phyloP scores from a whole-genome alignment of 805 yeast species.

The Saccharomycopsis amapae region DNA sequence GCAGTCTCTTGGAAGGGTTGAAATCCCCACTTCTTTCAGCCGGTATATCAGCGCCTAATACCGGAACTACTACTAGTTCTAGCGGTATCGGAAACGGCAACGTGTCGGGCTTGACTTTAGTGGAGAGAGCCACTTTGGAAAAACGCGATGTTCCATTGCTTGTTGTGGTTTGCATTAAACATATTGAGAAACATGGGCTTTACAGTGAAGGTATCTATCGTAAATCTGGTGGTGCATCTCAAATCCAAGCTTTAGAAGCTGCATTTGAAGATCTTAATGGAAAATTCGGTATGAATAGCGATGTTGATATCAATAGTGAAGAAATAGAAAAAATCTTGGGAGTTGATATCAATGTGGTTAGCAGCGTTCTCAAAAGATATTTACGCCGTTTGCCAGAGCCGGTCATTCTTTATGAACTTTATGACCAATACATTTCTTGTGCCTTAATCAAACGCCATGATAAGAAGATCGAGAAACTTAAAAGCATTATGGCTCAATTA shows the following conservation, averaged over 20 bases:
- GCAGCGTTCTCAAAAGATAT: conserved; percentile 82
- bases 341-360: conserved; percentile 73
- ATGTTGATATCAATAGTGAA: conserved; percentile 31
- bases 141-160: conserved; percentile 59
- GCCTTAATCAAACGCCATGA: conserved; percentile 29
- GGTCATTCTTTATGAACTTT: conserved; percentile 61
- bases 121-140: conserved; percentile 57
- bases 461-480: conserved; percentile 38
- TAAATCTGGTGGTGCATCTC: conserved; percentile 75
- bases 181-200: conserved; percentile 72
- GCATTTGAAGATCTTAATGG: conserved; percentile 28
- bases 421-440: conserved; percentile 58
- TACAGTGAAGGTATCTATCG: conserved; percentile 84
- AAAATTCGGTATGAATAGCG: too few relatives aligned
- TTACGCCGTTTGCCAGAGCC: conserved; percentile 81
- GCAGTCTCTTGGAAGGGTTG: too few relatives aligned
- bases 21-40: not conserved
- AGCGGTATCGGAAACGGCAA: conserved; percentile 22
- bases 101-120: conserved; percentile 36
- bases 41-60: too few relatives aligned
- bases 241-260: conserved; percentile 36
- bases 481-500: conserved; percentile 39
- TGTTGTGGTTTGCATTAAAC: conserved; percentile 61
- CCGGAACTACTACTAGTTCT: conserved; percentile 8
- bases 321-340: conserved; percentile 33